These are phyloP conservation scores for Rhinocladiella similis DNA, from an alignment of 2,329 filamentous ascomycete species.

Conservation along the genomic window DNA sequence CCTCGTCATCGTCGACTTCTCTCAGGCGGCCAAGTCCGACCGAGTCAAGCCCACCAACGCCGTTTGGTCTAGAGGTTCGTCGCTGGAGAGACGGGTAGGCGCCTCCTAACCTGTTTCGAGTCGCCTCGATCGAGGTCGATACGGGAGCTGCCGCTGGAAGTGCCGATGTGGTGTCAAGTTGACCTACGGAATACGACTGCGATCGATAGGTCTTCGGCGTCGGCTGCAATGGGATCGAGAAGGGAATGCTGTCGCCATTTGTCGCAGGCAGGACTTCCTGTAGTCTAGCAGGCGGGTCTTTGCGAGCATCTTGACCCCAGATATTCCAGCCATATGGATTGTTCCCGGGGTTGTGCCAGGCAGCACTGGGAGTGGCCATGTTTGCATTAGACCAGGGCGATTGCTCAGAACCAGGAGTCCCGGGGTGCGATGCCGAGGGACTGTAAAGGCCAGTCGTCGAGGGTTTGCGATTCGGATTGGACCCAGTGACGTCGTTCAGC, in stretches of 20 bases:
- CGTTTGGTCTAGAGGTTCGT: slow-evolving; percentile 65
- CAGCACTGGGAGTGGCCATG: slow-evolving; percentile 14
- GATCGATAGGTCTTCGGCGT: slow-evolving; percentile 92
- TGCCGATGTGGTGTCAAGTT: slow-evolving; percentile 59
- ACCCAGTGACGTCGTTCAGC: slow-evolving; percentile 76
- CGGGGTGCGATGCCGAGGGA: slow-evolving; percentile 76
- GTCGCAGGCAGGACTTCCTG: slow-evolving; percentile 71
- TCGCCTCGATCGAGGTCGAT: slow-evolving; percentile 33
- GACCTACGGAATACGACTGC: slow-evolving; percentile 93
- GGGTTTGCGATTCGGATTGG: slow-evolving; percentile 64
- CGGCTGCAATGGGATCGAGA: slow-evolving; percentile 83
- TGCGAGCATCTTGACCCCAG: slow-evolving; percentile 73
- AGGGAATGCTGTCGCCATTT: slow-evolving; percentile 67
- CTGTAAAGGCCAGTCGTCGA: slow-evolving; percentile 76
- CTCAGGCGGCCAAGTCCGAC: slow-evolving; percentile 48
- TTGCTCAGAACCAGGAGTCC: slow-evolving; percentile 71
- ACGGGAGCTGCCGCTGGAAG: slow-evolving; percentile 33
- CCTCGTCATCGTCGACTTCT: slow-evolving; percentile 50
- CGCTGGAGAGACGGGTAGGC: slow-evolving; percentile 72
- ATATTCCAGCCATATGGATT: slow-evolving; percentile 64
- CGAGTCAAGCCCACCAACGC: slow-evolving; percentile 48
- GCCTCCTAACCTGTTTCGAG: slow-evolving; percentile 40
- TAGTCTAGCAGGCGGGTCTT: slow-evolving; percentile 72
- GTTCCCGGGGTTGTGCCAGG: slow-evolving; percentile 21
- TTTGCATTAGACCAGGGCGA: slow-evolving; percentile 42